Base-by-base conservation (phyloP, 768 basidiomycete genomes). In the Candolleomyces efflorescens region DNA sequence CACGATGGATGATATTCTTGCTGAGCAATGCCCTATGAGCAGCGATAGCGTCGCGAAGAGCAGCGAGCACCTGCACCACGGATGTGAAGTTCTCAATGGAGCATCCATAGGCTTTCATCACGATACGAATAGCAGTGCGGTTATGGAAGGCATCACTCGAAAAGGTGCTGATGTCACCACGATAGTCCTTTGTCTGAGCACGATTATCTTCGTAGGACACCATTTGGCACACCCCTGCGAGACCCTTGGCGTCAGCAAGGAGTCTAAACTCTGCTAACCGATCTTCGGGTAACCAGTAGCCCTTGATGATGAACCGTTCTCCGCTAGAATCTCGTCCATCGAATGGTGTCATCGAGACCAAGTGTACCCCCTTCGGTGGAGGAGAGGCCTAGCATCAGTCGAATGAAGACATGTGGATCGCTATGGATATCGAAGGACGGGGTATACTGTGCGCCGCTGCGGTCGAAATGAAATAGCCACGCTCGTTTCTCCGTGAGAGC, bases 391-490 rank as follows among this genome's bases (percentile, higher is more conserved):
- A 58, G 50, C 10, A 58, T 36, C 9, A 53, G 39, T 2, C 56
- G 39, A 24, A 58, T 24, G 23, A 58, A 58, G 5, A 22, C 23
- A 13, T 20, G 15, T 3, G 51, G 27, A 18, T 58, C 50, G 20
- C 52, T 17, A 26, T 58, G 56, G 24, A 58, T 24, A 20, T 58
- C 23, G 39, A 52, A 24, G 37, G 12, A 20, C 1, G 15, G 13
- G 1, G 56, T 24, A 24, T 52, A 46, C 27, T 58, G 22, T 3
- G 20, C 23, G 10, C 56, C 56, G 56, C 50, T 45, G n/a, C 56
- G 37, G 27, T 58, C 56, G 43, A 44, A 58, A 15, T 58, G 56
- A 12, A 58, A 17, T 17, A 58, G 44, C 9, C 56, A 50, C 18
- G 46, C 10, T 22, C 18, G 49, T 4, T 47, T 39, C 41, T 47